Percentiles rank a stretch among this genome's conserved stretches.
Conservation (phyloP, 2,329 filamentous ascomycete genomes). For the Colletotrichum zoysiae region DNA sequence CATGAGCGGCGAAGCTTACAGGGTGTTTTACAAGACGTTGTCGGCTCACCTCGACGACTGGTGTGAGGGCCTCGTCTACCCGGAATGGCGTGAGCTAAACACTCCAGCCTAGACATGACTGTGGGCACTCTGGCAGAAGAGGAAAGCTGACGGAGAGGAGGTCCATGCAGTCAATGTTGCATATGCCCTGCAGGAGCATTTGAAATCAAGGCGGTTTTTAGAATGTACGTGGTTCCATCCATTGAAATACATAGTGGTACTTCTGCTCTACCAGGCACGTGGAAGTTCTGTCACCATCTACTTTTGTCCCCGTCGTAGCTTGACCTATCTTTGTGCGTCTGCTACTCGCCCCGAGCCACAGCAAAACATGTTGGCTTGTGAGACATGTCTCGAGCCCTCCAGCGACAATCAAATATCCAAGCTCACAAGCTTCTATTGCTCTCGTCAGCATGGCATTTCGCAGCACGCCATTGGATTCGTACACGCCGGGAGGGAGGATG, state of each 20-base stretch:
- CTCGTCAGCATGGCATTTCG: not conserved
- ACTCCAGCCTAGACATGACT: constrained; percentile 21
- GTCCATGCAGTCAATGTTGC: constrained; percentile 20
- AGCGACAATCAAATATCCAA: not conserved
- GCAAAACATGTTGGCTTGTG: constrained; percentile 1
- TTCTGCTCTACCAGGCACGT: not conserved
- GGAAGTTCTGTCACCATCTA: not conserved
- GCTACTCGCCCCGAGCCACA: not conserved
- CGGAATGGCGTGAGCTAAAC: constrained; percentile 59
- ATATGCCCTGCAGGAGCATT: constrained; percentile 21
- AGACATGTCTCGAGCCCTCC: constrained; percentile 9
- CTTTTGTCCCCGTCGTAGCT: not conserved
- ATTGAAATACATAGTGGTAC: not conserved
- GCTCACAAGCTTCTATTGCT: constrained; percentile 1
- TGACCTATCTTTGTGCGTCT: not conserved
- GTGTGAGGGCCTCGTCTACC: constrained; percentile 56
- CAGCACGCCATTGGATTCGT: not conserved
- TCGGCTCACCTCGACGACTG: constrained; percentile 59
- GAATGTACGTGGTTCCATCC: constrained; percentile 7
- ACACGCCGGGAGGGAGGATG: not conserved
- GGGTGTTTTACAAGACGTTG: constrained; percentile 63
- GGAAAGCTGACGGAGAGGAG: constrained; percentile 6
- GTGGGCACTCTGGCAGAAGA: not conserved
- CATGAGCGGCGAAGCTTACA: constrained; percentile 66
- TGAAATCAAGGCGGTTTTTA: constrained; percentile 18